Conservation (phyloP, 176 grass and related monocot genomes). For the Rhynchospora tenuis region DNA sequence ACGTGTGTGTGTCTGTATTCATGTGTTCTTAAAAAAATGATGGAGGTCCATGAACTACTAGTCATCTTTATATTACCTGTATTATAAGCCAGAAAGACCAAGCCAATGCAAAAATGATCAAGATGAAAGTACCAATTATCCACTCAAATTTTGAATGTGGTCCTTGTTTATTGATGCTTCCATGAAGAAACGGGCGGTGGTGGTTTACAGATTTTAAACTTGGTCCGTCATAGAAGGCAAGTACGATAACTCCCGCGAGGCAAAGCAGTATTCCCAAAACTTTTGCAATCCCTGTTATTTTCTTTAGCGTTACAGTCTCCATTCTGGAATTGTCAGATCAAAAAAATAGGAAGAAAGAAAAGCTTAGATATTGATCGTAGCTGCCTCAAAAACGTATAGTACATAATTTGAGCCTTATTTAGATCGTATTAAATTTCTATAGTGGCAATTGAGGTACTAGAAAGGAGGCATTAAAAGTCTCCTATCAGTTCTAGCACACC, state of each 20-base stretch:
- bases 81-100: constrained; percentile 69
- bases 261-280: constrained; percentile 33
- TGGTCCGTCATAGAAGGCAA: constrained; percentile 52
- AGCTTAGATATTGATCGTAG: too few species aligned
- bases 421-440: too few species aligned
- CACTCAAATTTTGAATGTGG: constrained; percentile 28
- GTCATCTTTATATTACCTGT: constrained; percentile 10
- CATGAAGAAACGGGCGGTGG: constrained; percentile 19
- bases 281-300: constrained; percentile 32
- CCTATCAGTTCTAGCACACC: too few species aligned
- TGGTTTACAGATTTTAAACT: constrained; percentile 37
- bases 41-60: too few species aligned
- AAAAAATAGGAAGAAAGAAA: neutral
- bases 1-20: neutral
- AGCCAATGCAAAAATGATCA: constrained; percentile 28
- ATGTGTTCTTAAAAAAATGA: too few species aligned
- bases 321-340: constrained; percentile 3
- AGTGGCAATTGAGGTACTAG: too few species aligned
- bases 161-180: neutral
- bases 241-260: constrained; percentile 31
- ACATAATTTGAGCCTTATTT: too few species aligned
- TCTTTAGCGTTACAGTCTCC: constrained; percentile 37
- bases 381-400: too few species aligned
- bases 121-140: constrained; percentile 55
- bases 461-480: too few species aligned